These are phyloP conservation scores for Rubus parviflorus DNA, from an alignment of 306 rosid species.

Conservation along the genomic window DNA sequence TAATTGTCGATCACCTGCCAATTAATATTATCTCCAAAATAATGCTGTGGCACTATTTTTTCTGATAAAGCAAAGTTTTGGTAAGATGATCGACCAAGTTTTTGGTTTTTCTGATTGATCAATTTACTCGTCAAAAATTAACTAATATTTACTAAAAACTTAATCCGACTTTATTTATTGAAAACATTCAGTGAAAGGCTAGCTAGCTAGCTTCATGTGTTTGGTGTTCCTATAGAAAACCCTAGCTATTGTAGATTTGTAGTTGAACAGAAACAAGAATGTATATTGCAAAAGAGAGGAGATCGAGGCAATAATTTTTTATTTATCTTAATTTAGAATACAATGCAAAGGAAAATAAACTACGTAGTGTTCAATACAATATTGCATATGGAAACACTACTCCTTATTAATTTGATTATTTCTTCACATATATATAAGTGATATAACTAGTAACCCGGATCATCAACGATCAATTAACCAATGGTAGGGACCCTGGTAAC, in stretches of 20 bases:
- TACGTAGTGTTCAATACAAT: background rate
- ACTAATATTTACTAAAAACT: too few species aligned
- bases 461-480: constrained; percentile 26
- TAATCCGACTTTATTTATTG: too few species aligned
- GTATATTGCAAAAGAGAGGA: background rate
- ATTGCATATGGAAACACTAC: background rate
- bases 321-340: background rate
- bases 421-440: background rate
- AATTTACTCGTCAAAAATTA: too few species aligned
- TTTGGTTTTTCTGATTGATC: too few species aligned
- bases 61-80: too few species aligned
- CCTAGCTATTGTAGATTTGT: background rate
- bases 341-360: background rate
- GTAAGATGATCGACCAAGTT: too few species aligned
- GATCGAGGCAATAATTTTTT: background rate
- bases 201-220: background rate
- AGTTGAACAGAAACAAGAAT: background rate
- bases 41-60: too few species aligned
- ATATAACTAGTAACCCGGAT: background rate
- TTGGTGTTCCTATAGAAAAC: background rate
- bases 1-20: too few species aligned
- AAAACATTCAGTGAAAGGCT: too few species aligned
- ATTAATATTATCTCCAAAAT: too few species aligned
- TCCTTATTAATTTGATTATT: background rate
- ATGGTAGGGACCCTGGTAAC: constrained; percentile 43